Percentiles rank a stretch among this genome's conserved stretches.
phyloP scores from a whole-genome alignment of 2,329 filamentous ascomycete genomes.

The Aspergillus tubingensis region DNA sequence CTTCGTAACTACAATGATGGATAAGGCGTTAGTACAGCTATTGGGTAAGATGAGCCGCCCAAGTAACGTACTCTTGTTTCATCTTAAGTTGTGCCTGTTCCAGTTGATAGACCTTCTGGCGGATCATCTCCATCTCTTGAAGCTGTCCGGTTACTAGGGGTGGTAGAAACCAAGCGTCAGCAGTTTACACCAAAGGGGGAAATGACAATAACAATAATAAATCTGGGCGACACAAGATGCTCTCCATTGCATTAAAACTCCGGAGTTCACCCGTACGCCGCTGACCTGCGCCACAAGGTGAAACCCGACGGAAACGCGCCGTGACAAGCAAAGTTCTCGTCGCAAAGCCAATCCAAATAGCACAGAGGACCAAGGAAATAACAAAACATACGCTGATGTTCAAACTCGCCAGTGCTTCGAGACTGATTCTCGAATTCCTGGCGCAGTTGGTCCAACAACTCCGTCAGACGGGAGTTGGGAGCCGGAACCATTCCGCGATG shows the following conservation, averaged over 20 bases:
- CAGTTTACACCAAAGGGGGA: not conserved
- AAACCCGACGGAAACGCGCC: not conserved
- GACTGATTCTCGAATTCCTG: constrained; percentile 86
- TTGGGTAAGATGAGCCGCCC: not conserved
- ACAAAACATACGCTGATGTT: constrained; percentile 80
- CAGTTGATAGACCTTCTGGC: constrained; percentile 89
- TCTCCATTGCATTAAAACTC: not conserved
- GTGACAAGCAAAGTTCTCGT: not conserved
- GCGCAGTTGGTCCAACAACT: constrained; percentile 88
- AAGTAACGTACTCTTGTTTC: constrained; percentile 77
- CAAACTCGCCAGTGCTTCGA: constrained; percentile 80
- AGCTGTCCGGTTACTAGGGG: constrained; percentile 80
- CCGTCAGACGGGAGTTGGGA: constrained; percentile 74
- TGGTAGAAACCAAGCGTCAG: constrained; percentile 18
- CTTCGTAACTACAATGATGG: constrained; percentile 72
- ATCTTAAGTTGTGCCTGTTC: constrained; percentile 86
- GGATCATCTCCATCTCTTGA: constrained; percentile 91
- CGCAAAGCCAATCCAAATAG: not conserved
- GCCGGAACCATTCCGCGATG: constrained; percentile 79
- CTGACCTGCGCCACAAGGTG: not conserved
- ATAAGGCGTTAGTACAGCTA: constrained; percentile 20
- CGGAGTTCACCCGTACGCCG: not conserved
- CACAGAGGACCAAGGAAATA: constrained; percentile 2
- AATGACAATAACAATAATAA: not conserved
- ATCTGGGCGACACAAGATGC: not conserved